A percentile compares a stretch with the other conserved stretches of the same genome.
Conservation (phyloP, 192 early-diverging fungal genomes). For the Coemansia sp. region DNA sequence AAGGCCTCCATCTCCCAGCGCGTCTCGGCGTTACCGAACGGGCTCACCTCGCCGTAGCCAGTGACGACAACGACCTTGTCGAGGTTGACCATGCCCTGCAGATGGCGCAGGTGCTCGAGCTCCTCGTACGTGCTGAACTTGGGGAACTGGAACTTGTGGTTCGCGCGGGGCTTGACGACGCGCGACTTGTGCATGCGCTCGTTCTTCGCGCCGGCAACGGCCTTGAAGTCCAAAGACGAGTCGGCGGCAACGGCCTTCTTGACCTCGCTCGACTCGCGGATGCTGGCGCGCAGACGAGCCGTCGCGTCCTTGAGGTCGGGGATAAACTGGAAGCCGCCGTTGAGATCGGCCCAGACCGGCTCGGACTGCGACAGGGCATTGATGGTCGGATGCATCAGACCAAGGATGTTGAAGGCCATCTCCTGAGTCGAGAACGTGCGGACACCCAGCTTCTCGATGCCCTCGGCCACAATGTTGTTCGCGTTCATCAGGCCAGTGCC, state of each 20-base stretch:
- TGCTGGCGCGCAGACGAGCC: conserved; percentile 67
- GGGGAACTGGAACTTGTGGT: conserved; percentile 83
- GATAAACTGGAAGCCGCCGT: conserved; percentile 91
- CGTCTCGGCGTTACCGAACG: conserved; percentile 85
- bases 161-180: conserved; percentile 66
- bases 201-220: conserved; percentile 68
- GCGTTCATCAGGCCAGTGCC: conserved; percentile 94
- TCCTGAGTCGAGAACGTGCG: conserved; percentile 89
- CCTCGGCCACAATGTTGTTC: conserved; percentile 82
- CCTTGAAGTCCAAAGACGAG: conserved; percentile 73
- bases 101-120: conserved; percentile 60
- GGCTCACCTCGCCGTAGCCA: conserved; percentile 91
- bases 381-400: conserved; percentile 78
- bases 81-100: conserved; percentile 73
- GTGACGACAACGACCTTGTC: conserved; percentile 90
- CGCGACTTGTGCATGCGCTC: conserved; percentile 45
- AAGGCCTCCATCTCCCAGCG: conserved; percentile 97
- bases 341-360: conserved; percentile 94
- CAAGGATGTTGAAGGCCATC: conserved; percentile 93
- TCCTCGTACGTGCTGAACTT: conserved; percentile 59
- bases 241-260: conserved; percentile 80
- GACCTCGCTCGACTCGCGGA: conserved; percentile 83
- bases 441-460: conserved; percentile 63
- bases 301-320: conserved; percentile 78
- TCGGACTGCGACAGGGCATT: conserved; percentile 68